Percentiles rank a stretch among this genome's conserved stretches.
phyloP scores from a whole-genome alignment of 495 filamentous ascomycete genomes.

The Podospora tetraspora region DNA sequence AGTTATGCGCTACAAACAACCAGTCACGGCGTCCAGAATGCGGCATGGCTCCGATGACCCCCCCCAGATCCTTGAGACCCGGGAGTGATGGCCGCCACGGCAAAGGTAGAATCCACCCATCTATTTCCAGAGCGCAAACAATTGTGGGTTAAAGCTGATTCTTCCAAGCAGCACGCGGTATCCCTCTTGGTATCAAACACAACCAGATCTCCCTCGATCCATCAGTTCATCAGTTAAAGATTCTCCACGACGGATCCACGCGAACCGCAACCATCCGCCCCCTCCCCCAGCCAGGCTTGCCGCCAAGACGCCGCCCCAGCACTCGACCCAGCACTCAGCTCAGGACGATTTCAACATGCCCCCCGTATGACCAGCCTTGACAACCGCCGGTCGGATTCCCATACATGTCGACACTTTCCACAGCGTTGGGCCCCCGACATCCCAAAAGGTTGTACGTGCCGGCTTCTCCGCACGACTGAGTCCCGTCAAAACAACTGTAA shows the following conservation, averaged over 20 bases:
- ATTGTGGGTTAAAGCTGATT: not conserved
- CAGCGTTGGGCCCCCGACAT: slow-evolving; percentile 19
- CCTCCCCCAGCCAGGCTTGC: not conserved
- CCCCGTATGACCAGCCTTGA: slow-evolving; percentile 26
- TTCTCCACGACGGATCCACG: not conserved
- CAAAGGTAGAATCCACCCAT: not conserved
- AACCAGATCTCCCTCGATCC: not conserved
- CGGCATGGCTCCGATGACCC: not conserved
- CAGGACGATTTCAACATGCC: slow-evolving; percentile 20
- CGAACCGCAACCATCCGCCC: not conserved
- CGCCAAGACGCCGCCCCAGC: not conserved
- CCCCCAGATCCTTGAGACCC: no score
- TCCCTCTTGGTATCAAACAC: not conserved
- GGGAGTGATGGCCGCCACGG: not conserved
- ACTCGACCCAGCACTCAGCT: not conserved
- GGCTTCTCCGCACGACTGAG: slow-evolving; percentile 18
- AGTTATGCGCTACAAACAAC: not conserved
- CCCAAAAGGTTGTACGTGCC: slow-evolving; percentile 22
- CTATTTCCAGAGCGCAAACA: not conserved
- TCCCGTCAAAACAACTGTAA: slow-evolving; percentile 15
- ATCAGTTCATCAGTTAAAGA: not conserved
- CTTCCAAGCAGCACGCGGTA: not conserved
- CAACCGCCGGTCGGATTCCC: slow-evolving; percentile 29
- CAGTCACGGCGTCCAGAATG: not conserved
- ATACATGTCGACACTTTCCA: slow-evolving; percentile 12